Base-by-base conservation (phyloP, 441 rosid genomes). In the Mallotus japonicus region DNA sequence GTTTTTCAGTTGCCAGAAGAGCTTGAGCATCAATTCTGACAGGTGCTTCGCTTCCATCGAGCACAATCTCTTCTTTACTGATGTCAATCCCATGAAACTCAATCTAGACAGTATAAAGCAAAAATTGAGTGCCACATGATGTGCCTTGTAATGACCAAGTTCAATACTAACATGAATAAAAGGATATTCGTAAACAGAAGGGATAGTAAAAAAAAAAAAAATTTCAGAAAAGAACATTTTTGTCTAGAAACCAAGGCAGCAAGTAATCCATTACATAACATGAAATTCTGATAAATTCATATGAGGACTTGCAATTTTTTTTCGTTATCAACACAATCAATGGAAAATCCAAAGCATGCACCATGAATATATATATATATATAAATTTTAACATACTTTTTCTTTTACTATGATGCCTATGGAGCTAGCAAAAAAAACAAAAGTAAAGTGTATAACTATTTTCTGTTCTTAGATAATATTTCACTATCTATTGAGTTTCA, bases 41-140 rank as follows among this genome's bases (percentile, higher is more conserved):
- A 55, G 99, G 98, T 69, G 97, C 97, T 72, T 93, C 99, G 83
- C 99, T 96, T 74, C 99, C 98, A 82, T 93, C 96, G 62, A 96
- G 97, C 70, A 92, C 63, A 62, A 93, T 81, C 71, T 96, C 97
- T 73, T 90, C 92, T 83, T 83, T 89, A 74, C 84, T 79, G 77
- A 93, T 76, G 70, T 77, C 87, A 79, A 96, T 92, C 72, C 98
- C 99, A 79, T 92, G 96, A 83, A 93, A 92, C 66, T 58, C 80
- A 69, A 96, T 86, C 99, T 96, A 67, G 24, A 57, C 57, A 74
- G 51, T 67, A 70, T 22, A 24, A 68, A 24, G 70, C n/a, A 37
- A 73, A 17, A 81, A 37, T 42, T 65, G 54, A 59, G 75, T 14
- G 28, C 55, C 14, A n/a, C 9, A 22, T 6, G 6, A 19, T 16